phyloP scores from a whole-genome alignment of 2,329 filamentous ascomycete genomes.

The Colletotrichum sublineola region DNA sequence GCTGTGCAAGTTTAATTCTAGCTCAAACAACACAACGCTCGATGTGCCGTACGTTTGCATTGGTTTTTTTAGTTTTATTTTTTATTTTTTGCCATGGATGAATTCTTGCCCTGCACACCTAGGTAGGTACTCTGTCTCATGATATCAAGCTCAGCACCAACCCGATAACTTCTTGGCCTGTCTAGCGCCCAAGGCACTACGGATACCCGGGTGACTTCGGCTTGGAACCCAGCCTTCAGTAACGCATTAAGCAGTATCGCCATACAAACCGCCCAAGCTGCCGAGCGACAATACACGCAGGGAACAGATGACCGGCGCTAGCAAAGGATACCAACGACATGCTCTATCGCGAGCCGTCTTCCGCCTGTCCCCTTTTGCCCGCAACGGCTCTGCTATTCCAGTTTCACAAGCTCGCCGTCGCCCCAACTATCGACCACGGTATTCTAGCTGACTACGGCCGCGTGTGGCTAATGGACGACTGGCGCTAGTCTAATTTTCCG shows the following conservation, averaged over 20 bases:
- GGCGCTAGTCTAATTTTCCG: slow-evolving; percentile 29
- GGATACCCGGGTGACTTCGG: background rate
- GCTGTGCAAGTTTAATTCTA: slow-evolving; percentile 8
- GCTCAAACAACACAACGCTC: slow-evolving; percentile 17
- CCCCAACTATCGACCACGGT: slow-evolving; percentile 13
- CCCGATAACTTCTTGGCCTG: background rate
- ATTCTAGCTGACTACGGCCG: background rate
- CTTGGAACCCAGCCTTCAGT: background rate
- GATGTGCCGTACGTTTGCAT: slow-evolving; percentile 2
- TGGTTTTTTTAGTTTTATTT: too few species aligned
- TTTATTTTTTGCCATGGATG: too few species aligned
- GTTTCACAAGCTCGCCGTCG: slow-evolving; percentile 2
- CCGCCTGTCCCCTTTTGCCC: slow-evolving; percentile 7
- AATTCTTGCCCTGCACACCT: background rate
- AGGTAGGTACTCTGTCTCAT: background rate
- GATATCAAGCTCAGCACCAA: background rate
- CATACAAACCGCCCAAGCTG: background rate
- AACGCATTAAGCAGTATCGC: background rate
- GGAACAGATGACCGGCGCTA: background rate
- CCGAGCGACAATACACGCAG: background rate
- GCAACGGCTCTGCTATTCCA: background rate
- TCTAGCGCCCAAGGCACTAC: background rate
- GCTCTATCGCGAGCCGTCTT: slow-evolving; percentile 20
- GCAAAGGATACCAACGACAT: slow-evolving; percentile 14
- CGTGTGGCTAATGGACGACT: slow-evolving; percentile 27